These are phyloP conservation scores for Cudoniella acicularis DNA, from an alignment of 495 filamentous ascomycete species.

Conservation along the genomic window DNA sequence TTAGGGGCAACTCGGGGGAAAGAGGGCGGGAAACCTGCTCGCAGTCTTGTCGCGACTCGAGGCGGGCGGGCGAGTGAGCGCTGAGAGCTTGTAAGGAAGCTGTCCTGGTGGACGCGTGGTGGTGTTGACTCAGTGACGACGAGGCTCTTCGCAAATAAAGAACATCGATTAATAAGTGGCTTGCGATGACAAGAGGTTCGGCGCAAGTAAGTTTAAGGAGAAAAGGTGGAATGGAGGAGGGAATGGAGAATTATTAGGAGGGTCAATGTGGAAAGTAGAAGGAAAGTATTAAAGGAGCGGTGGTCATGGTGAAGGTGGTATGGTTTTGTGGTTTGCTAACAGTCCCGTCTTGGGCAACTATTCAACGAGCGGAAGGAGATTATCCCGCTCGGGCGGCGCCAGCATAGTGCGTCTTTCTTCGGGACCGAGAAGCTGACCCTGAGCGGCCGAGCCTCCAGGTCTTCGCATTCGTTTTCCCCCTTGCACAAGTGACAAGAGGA, in stretches of 20 bases:
- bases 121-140: neutral
- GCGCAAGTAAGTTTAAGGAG: neutral
- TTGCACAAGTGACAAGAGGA: neutral
- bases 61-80: neutral
- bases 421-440: neutral
- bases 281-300: neutral
- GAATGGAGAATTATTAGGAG: neutral
- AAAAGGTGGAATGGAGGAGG: neutral
- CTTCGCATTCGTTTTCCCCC: neutral
- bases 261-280: neutral
- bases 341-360: neutral
- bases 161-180: neutral
- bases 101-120: neutral
- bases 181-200: neutral
- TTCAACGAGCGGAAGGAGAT: neutral
- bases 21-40: neutral
- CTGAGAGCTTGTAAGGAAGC: neutral
- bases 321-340: neutral
- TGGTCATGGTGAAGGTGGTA: neutral
- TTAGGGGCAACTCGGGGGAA: slow-evolving; percentile 14
- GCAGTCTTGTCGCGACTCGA: neutral
- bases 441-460: neutral
- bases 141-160: neutral
- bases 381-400: neutral
- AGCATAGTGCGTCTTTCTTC: neutral